phyloP scores from a whole-genome alignment of 1,284 basidiomycete genomes.

The Schizophyllum amplum region DNA sequence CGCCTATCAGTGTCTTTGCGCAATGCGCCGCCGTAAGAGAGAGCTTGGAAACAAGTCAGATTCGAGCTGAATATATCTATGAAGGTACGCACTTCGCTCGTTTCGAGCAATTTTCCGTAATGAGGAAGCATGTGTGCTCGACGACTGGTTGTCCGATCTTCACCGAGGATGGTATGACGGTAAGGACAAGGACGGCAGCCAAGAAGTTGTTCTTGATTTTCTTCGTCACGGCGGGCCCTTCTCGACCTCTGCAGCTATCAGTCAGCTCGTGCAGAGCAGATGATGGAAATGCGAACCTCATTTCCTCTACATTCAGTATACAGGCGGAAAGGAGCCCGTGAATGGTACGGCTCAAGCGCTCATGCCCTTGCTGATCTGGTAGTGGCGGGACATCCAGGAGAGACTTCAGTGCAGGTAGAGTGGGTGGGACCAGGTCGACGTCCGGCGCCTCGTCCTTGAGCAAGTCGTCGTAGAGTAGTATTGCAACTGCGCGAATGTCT shows the following conservation, averaged over 20 bases:
- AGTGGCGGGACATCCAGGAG: constrained; percentile 51
- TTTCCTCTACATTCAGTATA: constrained; percentile 82
- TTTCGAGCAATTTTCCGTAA: constrained; percentile 66
- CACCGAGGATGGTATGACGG: constrained; percentile 62
- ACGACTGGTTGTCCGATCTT: constrained; percentile 71
- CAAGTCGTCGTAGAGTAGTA: constrained; percentile 66
- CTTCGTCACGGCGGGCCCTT: constrained; percentile 67
- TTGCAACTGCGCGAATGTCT: constrained; percentile 74
- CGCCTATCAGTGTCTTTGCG: constrained; percentile 70
- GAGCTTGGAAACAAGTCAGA: constrained; percentile 35
- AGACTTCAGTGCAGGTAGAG: constrained; percentile 70
- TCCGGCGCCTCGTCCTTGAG: constrained; percentile 79
- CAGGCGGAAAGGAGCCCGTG: constrained; percentile 86
- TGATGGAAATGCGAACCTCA: constrained; percentile 50
- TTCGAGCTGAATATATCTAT: not conserved
- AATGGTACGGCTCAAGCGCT: constrained; percentile 53
- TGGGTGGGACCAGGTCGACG: constrained; percentile 72
- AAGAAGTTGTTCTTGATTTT: constrained; percentile 92
- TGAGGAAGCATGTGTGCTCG: constrained; percentile 80
- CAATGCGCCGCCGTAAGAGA: constrained; percentile 87
- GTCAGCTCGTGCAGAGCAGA: constrained; percentile 2
- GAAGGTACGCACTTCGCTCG: constrained; percentile 53
- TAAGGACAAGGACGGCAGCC: constrained; percentile 80
- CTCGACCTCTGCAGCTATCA: constrained; percentile 51
- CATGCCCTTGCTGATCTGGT: constrained; percentile 22